These are phyloP conservation scores for Capsicum chinense DNA, from an alignment of 257 asterid species.

Conservation along the genomic window DNA sequence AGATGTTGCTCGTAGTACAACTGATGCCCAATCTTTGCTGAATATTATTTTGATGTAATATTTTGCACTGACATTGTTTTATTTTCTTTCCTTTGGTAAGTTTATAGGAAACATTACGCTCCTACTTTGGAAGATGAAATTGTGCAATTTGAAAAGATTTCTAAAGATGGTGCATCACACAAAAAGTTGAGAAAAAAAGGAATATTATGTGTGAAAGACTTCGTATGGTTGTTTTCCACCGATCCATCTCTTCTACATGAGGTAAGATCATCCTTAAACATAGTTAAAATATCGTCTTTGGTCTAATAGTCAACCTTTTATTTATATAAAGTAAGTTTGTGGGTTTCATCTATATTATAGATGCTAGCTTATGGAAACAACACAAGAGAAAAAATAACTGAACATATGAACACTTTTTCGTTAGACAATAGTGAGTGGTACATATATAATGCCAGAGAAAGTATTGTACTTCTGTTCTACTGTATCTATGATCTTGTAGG, in stretches of 20 bases:
- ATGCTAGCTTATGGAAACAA: no score
- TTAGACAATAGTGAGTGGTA: no score
- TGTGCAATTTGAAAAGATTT: slow-evolving; percentile 84
- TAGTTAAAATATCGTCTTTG: background rate
- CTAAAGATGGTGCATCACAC: slow-evolving; percentile 73
- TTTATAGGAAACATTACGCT: slow-evolving; percentile 76
- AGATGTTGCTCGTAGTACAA: background rate
- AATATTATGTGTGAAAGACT: slow-evolving; percentile 57
- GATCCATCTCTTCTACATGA: slow-evolving; percentile 49
- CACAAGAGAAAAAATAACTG: no score
- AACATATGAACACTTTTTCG: no score
- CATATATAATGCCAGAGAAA: no score
- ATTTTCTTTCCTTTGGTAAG: slow-evolving; percentile 44
- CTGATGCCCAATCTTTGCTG: background rate
- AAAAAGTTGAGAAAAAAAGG: slow-evolving; percentile 41
- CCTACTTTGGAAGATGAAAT: slow-evolving; percentile 65
- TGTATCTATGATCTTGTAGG: no score
- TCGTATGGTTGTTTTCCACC: slow-evolving; percentile 52
- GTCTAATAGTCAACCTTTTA: background rate
- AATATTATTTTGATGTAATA: background rate
- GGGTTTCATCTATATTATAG: background rate
- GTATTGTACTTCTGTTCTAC: no score
- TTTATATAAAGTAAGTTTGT: background rate
- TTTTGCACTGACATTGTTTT: slow-evolving; percentile 23
- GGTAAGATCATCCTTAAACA: slow-evolving; percentile 51